These are phyloP conservation scores for Platanthera zijinensis DNA, from an alignment of 106 monocot species.

Conservation along the genomic window DNA sequence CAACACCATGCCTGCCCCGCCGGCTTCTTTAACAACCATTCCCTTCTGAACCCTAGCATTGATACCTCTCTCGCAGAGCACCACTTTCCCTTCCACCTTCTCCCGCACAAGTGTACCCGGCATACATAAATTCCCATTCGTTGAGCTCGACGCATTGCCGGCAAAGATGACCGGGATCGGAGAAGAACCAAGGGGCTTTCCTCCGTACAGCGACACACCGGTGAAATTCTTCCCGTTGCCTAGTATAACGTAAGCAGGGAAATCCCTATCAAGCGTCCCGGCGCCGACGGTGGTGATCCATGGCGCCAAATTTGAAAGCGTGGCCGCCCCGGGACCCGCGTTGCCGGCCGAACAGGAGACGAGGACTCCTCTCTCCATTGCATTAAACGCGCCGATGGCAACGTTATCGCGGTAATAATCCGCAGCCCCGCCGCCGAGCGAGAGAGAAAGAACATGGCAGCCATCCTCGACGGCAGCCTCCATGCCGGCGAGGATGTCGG, in stretches of 20 bases:
- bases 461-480: conserved; percentile 84
- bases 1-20: conserved; percentile 83
- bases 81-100: conserved; percentile 79
- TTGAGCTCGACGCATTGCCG: conserved; percentile 76
- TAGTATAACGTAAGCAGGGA: conserved; percentile 62
- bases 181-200: conserved; percentile 33
- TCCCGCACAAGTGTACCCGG: conserved; percentile 64
- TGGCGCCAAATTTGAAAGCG: conserved; percentile 81
- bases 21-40: conserved; percentile 64
- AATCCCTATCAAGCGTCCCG: conserved; percentile 90
- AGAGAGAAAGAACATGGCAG: conserved; percentile 75
- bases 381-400: conserved; percentile 75
- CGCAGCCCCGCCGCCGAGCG: conserved; percentile 79
- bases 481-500: conserved; percentile 84
- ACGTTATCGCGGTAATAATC: conserved; percentile 85
- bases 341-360: conserved; percentile 97
- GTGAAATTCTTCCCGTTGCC: conserved; percentile 81
- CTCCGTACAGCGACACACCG: conserved; percentile 87
- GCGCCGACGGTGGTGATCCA: conserved; percentile 98
- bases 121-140: conserved; percentile 83
- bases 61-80: conserved; percentile 85
- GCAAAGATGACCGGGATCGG: conserved; percentile 64
- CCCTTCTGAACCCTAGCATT: conserved; percentile 90
- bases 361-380: conserved; percentile 79
- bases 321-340: conserved; percentile 52